phyloP scores from a whole-genome alignment of 495 filamentous ascomycete genomes.

The Penicillium robsamsonii region DNA sequence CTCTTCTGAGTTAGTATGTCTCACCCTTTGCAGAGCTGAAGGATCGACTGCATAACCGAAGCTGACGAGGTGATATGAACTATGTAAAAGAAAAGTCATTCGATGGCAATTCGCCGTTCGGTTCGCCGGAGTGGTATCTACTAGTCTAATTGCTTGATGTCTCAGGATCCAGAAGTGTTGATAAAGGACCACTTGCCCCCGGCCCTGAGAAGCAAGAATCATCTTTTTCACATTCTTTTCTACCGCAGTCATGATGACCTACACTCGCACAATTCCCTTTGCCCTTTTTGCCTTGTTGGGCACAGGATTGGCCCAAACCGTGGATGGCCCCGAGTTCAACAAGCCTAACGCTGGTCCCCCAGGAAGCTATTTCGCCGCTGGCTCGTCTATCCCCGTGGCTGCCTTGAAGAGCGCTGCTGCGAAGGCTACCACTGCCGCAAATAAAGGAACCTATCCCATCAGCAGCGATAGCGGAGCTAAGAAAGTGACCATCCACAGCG shows the following conservation, averaged over 20 bases:
- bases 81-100: not conserved
- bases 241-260: conserved; percentile 3
- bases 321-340: conserved; percentile 28
- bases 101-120: not conserved
- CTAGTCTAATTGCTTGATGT: not conserved
- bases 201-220: not conserved
- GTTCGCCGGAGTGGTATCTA: not conserved
- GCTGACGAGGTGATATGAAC: not conserved
- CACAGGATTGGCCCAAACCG: conserved; percentile 18
- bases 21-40: not conserved
- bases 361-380: conserved; percentile 31
- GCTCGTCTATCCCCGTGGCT: conserved; percentile 24
- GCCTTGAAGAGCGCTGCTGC: conserved; percentile 30
- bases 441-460: conserved; percentile 28
- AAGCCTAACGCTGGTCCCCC: conserved; percentile 29
- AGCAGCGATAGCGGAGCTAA: conserved; percentile 15
- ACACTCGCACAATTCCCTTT: conserved; percentile 1
- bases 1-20: conserved; percentile 1
- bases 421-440: conserved; percentile 23
- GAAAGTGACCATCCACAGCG: conserved; percentile 32
- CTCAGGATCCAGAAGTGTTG: not conserved
- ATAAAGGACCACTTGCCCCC: not conserved
- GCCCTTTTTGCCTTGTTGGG: conserved; percentile 13
- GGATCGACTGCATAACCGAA: not conserved
- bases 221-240: not conserved